Evolutionary conservation across 2,329 filamentous ascomycete species (phyloP), one percentile per base, ranked within the genome.

Genomic region (Beauveria pseudobassiana): DNA sequence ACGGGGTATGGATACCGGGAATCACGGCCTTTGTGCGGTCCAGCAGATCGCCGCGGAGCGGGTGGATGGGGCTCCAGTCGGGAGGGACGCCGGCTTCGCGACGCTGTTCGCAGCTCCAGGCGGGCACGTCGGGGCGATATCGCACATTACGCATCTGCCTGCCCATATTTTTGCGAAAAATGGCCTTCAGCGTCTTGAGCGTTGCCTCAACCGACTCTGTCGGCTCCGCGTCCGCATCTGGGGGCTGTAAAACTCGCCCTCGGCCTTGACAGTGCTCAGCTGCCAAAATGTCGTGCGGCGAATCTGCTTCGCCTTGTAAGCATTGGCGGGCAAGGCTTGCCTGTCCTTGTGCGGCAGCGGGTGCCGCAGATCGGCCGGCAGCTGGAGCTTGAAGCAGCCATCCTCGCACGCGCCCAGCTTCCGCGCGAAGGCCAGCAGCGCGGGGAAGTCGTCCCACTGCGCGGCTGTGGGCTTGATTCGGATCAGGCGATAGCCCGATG

Each of bases 1-100:
- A 76, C 2, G 74, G 74, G 2, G 74, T 76, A 59, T 76, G 74
- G 12, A 76, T 75, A 46, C 74, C 74, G 1, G 74, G 74, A 6
- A 76, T 75, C 40, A 75, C 68, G 55, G 74, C 74, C 59, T 69
- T 73, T 8, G 74, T 76, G 43, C 65, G 61, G 60, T 76, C 73
- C 46, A 76, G 65, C 50, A 70, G 70, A 66, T 76, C 74, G 30
- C 74, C 74, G 26, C 70, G 70, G 28, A 76, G 60, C 9, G 74
- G 74, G 55, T 76, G 70, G 28, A 76, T 74, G 1, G 74, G 74
- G 34, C 74, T 76, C 57, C 64, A 64, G 53, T 70, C 69, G 6
- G 50, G 24, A 4, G 74, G 74, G 7, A 76, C 74, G 7, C 74
- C 74, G 5, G 74, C 74, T 52, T 68, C 67, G 6, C 61, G 68